phyloP scores from a whole-genome alignment of 116 monocot species.

The Dioscorea cayenensis region DNA sequence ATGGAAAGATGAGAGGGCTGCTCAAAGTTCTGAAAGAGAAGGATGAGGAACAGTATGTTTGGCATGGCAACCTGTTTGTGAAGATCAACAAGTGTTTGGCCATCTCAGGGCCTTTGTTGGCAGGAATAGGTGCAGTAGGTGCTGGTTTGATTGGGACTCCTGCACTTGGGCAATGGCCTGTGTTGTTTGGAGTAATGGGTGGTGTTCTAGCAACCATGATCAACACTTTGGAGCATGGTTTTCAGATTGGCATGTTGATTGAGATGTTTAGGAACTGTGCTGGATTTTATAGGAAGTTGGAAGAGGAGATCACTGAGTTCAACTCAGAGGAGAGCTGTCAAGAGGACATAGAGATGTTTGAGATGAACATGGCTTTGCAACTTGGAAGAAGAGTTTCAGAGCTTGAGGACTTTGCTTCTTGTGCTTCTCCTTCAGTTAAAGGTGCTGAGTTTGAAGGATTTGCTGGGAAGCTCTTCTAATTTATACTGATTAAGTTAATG shows the following conservation, averaged over 20 bases:
- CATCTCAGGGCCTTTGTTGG: conserved; percentile 45
- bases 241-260: conserved; percentile 78
- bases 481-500: too few relatives aligned
- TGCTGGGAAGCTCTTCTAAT: conserved; percentile 64
- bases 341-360: conserved; percentile 61
- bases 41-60: conserved; percentile 45
- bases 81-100: conserved; percentile 48
- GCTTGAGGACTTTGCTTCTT: conserved; percentile 21
- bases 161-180: conserved; percentile 14
- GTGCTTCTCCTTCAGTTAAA: conserved; percentile 13
- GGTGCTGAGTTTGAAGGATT: conserved; percentile 29
- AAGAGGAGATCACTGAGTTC: conserved; percentile 51
- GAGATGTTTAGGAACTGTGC: conserved; percentile 68
- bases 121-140: conserved; percentile 35
- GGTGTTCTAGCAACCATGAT: conserved; percentile 44
- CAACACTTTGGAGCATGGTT: conserved; percentile 63
- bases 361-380: conserved; percentile 52
- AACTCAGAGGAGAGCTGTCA: conserved; percentile 32
- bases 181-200: conserved; percentile 27
- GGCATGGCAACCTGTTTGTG: conserved; percentile 25
- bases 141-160: conserved; percentile 21
- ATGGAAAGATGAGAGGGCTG: conserved; percentile 25
- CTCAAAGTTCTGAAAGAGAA: conserved; percentile 29
- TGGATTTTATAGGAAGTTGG: conserved; percentile 42
- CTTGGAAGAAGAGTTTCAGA: conserved; percentile 56